These are phyloP conservation scores for Yarrowia alimentaria DNA, from an alignment of 805 yeast genomes.

Conservation along the genomic window DNA sequence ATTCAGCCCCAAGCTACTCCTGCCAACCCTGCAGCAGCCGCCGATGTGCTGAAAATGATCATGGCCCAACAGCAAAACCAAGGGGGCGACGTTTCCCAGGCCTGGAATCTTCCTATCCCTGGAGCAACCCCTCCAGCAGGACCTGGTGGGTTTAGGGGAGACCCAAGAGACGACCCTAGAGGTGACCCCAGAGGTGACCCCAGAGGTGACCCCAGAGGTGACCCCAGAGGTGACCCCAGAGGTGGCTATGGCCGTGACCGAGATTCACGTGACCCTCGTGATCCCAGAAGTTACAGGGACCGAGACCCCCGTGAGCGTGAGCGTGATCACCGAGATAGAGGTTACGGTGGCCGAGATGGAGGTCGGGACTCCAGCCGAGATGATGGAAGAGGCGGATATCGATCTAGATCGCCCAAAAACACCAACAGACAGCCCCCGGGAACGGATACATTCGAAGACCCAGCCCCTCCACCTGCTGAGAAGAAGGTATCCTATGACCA, in stretches of 20 bases:
- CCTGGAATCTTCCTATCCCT: slow-evolving; percentile 30
- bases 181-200: slow-evolving; percentile 27
- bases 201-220: slow-evolving; percentile 27
- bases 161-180: slow-evolving; percentile 10
- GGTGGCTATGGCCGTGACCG: slow-evolving; percentile 27
- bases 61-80: too few species aligned
- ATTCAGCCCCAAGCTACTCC: slow-evolving; percentile 3
- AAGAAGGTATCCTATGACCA: slow-evolving; percentile 64
- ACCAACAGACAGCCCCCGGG: slow-evolving; percentile 23
- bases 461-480: slow-evolving; percentile 18
- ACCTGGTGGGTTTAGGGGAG: too few species aligned
- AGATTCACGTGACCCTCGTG: slow-evolving; percentile 29
- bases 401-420: slow-evolving; percentile 2
- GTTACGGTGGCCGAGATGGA: slow-evolving; percentile 2
- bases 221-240: slow-evolving; percentile 29
- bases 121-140: too few species aligned
- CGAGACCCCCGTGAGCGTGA: too few species aligned
- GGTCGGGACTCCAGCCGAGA: slow-evolving; percentile 12
- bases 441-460: slow-evolving; percentile 16
- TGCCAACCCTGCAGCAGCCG: slow-evolving; percentile 19
- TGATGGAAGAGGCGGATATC: slow-evolving; percentile 3
- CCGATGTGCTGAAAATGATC: slow-evolving; percentile 23
- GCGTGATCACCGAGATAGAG: too few species aligned
- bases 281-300: slow-evolving; percentile 21
- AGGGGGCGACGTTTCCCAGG: slow-evolving; percentile 18